phyloP scores from a whole-genome alignment of 345 rosid genomes.

The Lepidium aucheri region DNA sequence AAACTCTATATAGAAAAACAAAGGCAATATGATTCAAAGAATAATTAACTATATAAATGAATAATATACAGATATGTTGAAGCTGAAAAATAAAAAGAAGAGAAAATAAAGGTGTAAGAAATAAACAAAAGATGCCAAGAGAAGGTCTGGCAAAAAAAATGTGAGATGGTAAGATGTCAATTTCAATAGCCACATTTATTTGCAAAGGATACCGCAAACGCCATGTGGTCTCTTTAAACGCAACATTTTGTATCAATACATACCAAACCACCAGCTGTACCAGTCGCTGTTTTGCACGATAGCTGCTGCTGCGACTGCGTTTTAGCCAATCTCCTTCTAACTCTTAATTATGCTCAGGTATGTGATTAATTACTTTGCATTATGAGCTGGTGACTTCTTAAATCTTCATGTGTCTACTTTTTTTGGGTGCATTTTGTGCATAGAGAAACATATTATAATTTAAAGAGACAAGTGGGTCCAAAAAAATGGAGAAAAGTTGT shows the following conservation, averaged over 20 bases:
- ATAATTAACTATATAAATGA: not conserved
- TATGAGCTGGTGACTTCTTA: not conserved
- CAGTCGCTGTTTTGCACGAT: not conserved
- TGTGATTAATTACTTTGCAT: not conserved
- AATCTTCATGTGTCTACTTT: not conserved
- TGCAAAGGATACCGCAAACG: constrained; percentile 26
- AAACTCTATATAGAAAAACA: not conserved
- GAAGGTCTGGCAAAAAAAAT: constrained; percentile 20
- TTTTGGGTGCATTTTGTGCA: no score
- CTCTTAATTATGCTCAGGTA: not conserved
- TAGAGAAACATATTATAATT: not conserved
- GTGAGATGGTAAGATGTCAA: constrained; percentile 28
- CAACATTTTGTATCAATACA: constrained; percentile 23
- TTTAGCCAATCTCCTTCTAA: not conserved
- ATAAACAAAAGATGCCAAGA: constrained; percentile 23
- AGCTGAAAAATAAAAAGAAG: not conserved
- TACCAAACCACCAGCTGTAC: constrained; percentile 23
- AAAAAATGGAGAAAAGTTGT: constrained; percentile 4
- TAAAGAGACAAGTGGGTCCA: constrained; percentile 22
- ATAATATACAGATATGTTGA: not conserved
- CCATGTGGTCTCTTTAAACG: constrained; percentile 31
- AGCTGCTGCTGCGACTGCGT: constrained; percentile 1
- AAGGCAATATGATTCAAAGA: not conserved
- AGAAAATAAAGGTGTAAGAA: constrained; percentile 6
- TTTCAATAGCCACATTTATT: constrained; percentile 22